Evolutionary conservation across 441 rosid species (phyloP).

Genomic region (Eutrema salsugineum): DNA sequence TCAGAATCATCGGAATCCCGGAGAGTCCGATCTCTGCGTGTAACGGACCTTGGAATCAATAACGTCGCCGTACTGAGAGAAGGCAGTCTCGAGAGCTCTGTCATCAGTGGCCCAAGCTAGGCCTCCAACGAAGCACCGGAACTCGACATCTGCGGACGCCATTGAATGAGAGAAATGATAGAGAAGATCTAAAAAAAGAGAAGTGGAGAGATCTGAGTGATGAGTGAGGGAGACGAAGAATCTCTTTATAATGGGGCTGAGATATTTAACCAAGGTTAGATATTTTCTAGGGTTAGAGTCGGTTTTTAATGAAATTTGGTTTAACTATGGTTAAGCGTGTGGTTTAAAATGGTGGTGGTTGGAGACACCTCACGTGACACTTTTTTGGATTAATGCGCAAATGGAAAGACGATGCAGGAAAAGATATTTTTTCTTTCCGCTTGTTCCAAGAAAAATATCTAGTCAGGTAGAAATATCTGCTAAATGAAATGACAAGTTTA

Average conservation of each 20-base stretch:
- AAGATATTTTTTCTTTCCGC: conserved; percentile 16
- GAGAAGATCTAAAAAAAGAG: neutral
- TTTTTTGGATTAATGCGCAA: conserved; percentile 10
- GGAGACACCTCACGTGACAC: conserved; percentile 30
- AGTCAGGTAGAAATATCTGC: conserved; percentile 11
- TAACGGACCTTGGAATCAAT: conserved; percentile 97
- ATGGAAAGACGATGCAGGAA: neutral
- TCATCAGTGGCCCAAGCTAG: conserved; percentile 93
- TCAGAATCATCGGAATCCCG: conserved; percentile 33
- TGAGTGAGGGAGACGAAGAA: neutral
- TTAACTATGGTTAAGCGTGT: conserved; percentile 32
- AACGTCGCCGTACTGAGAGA: conserved; percentile 64
- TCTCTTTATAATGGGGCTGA: conserved; percentile 1
- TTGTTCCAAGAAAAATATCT: conserved; percentile 13
- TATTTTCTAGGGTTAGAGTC: conserved; percentile 12
- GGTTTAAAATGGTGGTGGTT: conserved; percentile 19
- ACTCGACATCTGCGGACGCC: conserved; percentile 74
- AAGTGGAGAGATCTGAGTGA: neutral
- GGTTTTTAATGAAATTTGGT: neutral
- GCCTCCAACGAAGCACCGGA: conserved; percentile 88
- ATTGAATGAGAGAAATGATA: conserved; percentile 15
- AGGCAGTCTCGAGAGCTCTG: conserved; percentile 50
- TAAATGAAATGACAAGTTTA: neutral
- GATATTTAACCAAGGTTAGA: neutral
- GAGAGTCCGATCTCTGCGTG: conserved; percentile 54